Evolutionary conservation across 2,329 filamentous ascomycete species (phyloP).

Genomic region (Plectosphaerella plurivora): DNA sequence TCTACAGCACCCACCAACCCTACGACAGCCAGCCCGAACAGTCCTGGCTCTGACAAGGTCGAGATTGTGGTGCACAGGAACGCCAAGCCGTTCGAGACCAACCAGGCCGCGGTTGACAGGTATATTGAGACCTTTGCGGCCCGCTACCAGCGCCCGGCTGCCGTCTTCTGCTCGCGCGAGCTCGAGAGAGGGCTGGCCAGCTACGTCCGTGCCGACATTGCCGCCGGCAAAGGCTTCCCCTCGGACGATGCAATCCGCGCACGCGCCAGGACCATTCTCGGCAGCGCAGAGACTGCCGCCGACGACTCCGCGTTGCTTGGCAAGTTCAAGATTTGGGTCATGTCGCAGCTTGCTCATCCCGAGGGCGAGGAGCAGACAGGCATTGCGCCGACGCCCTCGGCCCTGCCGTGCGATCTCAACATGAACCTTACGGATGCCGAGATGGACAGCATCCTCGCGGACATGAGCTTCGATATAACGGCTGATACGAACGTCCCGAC

Average conservation of each 20-base stretch:
- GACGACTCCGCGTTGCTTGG: slow-evolving; percentile 48
- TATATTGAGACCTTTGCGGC: slow-evolving; percentile 40
- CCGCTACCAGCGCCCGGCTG: slow-evolving; percentile 40
- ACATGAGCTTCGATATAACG: slow-evolving; percentile 34
- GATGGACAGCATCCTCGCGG: slow-evolving; percentile 34
- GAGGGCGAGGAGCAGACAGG: neutral
- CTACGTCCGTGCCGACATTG: slow-evolving; percentile 38
- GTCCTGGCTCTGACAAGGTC: slow-evolving; percentile 6
- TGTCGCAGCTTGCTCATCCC: neutral
- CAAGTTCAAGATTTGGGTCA: slow-evolving; percentile 45
- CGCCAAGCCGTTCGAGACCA: slow-evolving; percentile 36
- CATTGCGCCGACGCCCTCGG: neutral
- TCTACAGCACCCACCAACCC: neutral
- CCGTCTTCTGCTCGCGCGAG: slow-evolving; percentile 54
- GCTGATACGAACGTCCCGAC: neutral
- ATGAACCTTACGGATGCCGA: slow-evolving; percentile 32
- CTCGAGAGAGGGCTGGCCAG: slow-evolving; percentile 49
- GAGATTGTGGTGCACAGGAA: slow-evolving; percentile 28
- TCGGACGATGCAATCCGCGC: slow-evolving; percentile 40
- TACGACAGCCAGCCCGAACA: slow-evolving; percentile 4
- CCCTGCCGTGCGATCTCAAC: neutral
- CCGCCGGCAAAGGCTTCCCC: slow-evolving; percentile 36
- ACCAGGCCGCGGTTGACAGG: slow-evolving; percentile 40
- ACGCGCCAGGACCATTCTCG: slow-evolving; percentile 44
- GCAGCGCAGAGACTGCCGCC: slow-evolving; percentile 42